Conservation (phyloP, 345 rosid genomes). For the Syzygium jambos region DNA sequence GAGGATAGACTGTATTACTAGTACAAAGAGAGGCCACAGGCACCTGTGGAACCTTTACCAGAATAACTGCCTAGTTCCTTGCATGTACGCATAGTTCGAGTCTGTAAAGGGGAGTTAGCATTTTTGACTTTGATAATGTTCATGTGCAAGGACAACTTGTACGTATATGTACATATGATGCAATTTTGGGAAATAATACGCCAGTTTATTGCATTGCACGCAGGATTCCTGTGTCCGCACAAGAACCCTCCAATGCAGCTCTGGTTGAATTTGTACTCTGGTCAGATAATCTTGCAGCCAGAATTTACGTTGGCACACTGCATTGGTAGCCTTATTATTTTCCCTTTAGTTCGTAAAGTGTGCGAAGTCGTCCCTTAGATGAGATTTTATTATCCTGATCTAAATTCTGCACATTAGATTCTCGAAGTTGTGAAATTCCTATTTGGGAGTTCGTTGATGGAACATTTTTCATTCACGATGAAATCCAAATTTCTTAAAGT, state of each 20-base stretch:
- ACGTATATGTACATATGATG: background rate
- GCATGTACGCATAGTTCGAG: background rate
- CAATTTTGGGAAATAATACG: background rate
- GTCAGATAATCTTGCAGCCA: background rate
- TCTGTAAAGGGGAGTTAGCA: background rate
- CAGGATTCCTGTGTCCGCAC: background rate
- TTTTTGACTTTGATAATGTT: background rate
- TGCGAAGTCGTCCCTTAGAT: background rate
- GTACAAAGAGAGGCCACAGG: background rate
- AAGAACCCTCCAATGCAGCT: background rate
- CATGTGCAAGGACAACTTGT: background rate
- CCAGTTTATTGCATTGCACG: background rate
- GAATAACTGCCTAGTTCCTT: background rate
- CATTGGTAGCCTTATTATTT: background rate
- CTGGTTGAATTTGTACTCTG: background rate
- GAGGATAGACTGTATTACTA: background rate
- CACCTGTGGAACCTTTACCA: background rate
- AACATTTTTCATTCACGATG: background rate
- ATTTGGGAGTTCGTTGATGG: background rate
- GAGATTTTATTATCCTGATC: background rate
- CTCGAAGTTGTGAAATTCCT: background rate
- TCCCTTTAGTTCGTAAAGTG: background rate
- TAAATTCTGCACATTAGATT: background rate
- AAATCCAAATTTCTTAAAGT: background rate
- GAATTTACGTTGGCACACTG: background rate